Conservation (phyloP, 2,329 filamentous ascomycete genomes). For the Xylariaceae sp. region DNA sequence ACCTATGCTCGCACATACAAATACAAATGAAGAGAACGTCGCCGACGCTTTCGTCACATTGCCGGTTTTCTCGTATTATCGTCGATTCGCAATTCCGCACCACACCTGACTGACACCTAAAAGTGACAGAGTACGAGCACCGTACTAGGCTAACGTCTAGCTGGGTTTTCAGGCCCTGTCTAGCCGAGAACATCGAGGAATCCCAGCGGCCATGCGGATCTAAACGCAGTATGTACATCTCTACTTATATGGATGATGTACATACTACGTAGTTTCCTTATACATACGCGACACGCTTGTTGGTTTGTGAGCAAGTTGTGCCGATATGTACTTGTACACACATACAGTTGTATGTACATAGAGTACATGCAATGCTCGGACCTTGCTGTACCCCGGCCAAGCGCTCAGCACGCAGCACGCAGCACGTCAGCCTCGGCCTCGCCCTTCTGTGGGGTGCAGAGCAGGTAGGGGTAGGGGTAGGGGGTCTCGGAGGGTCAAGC, state of each 20-base stretch:
- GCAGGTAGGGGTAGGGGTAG: conserved; percentile 8
- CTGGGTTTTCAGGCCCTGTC: background rate
- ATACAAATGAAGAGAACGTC: conserved; percentile 20
- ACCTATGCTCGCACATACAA: conserved; percentile 16
- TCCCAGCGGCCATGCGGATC: background rate
- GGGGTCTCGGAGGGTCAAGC: background rate
- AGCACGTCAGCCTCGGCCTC: conserved; percentile 29
- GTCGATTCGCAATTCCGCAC: conserved; percentile 21
- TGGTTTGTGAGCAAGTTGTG: background rate
- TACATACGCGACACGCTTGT: too few relatives aligned
- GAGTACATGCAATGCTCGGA: background rate
- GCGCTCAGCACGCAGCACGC: conserved; percentile 14
- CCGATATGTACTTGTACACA: too few relatives aligned
- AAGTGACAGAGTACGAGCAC: conserved; percentile 12
- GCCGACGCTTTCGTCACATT: conserved; percentile 25
- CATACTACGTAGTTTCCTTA: too few relatives aligned
- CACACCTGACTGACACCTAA: conserved; percentile 17
- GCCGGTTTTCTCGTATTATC: conserved; percentile 13
- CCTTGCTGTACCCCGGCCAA: conserved; percentile 15
- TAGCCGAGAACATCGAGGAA: background rate
- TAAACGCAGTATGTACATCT: background rate
- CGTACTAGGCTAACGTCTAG: background rate
- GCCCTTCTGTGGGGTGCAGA: conserved; percentile 31
- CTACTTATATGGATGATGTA: too few relatives aligned
- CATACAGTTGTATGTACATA: too few relatives aligned